Evolutionary conservation across 1,284 basidiomycete genomes (phyloP), one percentile per base, ranked within the genome.

Genomic region (Vanrija sp.): DNA sequence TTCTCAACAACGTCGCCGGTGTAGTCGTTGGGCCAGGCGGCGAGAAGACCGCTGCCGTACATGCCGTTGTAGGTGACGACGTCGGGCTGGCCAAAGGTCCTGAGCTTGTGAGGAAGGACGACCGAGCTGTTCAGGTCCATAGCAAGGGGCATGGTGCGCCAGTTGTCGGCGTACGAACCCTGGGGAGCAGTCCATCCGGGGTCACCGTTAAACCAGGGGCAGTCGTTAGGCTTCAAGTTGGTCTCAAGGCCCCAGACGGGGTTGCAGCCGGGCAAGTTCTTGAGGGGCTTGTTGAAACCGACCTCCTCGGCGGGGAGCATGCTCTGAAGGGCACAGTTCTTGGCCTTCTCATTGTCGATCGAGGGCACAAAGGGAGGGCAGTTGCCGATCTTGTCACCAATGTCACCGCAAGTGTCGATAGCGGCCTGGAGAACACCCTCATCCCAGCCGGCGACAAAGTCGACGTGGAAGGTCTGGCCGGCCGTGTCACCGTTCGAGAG

Each of bases 401-500:
- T 29, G 3, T 57, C 54, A 34, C 54, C 46, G 46, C 65, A 66
- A 19, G 39, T 6, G 10, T 38, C 16, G 4, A 51, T 23, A 10
- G 34, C 50, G 18, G 14, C 23, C 14, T 9, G 9, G 10, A 51
- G 43, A 6, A 55, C 38, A 7, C n/a, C 15, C 19, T 38, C 28
- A 44, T 59, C 58, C 59, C 59, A 61, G 10, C 71, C 71, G 34
- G 66, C 63, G 46, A 64, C 47, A 55, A 72, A 73, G 54, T 75
- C 73, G 19, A 62, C 73, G 54, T 74, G 73, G 60, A 59, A 70
- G 12, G 62, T 59, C 6, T 49, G 40, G 18, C 73, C 73, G 6
- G 57, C 54, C 26, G 62, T 62, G 54, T 75, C 73, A 26, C 72
- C 73, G 52, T 71, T 69, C 18, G 72, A 58, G 14, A 73, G 59